These are phyloP conservation scores for Xylaria sp. DNA, from an alignment of 495 filamentous ascomycete species.

Conservation along the genomic window DNA sequence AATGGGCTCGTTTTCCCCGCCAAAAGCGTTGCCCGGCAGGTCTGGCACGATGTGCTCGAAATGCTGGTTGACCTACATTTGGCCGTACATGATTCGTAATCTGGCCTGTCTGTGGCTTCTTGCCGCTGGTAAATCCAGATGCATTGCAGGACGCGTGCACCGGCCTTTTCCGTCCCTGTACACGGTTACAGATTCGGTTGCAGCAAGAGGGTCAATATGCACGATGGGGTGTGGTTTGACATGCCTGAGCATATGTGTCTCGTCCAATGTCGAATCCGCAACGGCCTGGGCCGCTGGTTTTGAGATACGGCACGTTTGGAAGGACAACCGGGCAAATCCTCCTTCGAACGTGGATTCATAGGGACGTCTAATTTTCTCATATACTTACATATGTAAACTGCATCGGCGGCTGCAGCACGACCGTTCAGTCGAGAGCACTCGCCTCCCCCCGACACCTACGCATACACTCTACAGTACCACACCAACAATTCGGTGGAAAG, in stretches of 20 bases:
- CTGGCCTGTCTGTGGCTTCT: neutral
- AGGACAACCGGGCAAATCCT: neutral
- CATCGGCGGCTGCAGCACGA: conserved; percentile 19
- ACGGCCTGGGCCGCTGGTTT: conserved; percentile 7
- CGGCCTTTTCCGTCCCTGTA: conserved; percentile 15
- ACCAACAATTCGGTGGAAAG: conserved; percentile 17
- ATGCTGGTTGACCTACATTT: conserved; percentile 21
- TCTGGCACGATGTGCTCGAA: conserved; percentile 8
- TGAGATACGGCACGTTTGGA: neutral
- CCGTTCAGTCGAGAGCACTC: conserved; percentile 19
- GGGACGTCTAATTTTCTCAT: conserved; percentile 8
- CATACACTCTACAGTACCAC: conserved; percentile 4
- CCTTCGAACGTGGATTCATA: conserved; percentile 5
- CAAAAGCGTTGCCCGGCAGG: conserved; percentile 8
- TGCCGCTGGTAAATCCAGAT: conserved; percentile 3
- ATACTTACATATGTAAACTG: conserved; percentile 11
- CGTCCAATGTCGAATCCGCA: conserved; percentile 1
- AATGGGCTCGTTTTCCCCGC: neutral
- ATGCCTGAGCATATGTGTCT: conserved; percentile 17
- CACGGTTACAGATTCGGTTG: conserved; percentile 8
- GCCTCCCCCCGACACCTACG: conserved; percentile 5
- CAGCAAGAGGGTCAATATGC: conserved; percentile 17
- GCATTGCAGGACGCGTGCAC: conserved; percentile 14
- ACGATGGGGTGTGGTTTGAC: conserved; percentile 16
- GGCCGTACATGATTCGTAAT: conserved; percentile 19